Percentiles rank a stretch among this genome's conserved stretches.
These are phyloP conservation scores for Penium margaritaceum DNA, from an alignment of 139 green algal genomes.

Conservation along the genomic window DNA sequence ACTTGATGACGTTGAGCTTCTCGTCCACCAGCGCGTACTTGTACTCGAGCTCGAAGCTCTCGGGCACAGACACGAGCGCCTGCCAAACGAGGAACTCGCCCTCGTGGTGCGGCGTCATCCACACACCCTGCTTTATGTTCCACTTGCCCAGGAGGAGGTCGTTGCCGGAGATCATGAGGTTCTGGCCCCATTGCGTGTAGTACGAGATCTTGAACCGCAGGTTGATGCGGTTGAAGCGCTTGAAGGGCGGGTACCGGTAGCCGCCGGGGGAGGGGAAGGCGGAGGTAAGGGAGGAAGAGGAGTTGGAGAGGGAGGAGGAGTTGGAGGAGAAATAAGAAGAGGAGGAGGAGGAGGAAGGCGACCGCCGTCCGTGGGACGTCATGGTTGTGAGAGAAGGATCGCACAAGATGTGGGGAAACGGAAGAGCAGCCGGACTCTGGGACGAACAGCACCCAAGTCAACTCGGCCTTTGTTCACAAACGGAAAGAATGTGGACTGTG, in stretches of 20 bases:
- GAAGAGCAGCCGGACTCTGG: too few species aligned
- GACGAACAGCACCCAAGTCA: too few species aligned
- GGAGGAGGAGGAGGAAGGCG: neutral
- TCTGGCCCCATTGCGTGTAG: constrained; percentile 40
- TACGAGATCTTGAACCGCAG: constrained; percentile 38
- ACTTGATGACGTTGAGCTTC: constrained; percentile 42
- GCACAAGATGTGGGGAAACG: too few species aligned
- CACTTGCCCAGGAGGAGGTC: constrained; percentile 30
- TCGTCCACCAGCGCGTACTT: constrained; percentile 37
- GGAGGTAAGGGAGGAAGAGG: neutral
- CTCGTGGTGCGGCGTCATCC: constrained; percentile 43
- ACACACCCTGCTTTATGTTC: constrained; percentile 41
- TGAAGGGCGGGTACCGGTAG: constrained; percentile 25
- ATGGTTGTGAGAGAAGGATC: too few species aligned
- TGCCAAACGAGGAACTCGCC: constrained; percentile 42
- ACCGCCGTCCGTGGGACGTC: too few species aligned
- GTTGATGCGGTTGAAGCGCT: constrained; percentile 26
- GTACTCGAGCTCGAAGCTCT: constrained; percentile 35
- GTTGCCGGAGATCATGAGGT: constrained; percentile 39
- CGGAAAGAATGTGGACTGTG: too few species aligned
- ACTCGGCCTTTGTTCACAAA: too few species aligned
- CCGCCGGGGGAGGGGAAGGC: neutral
- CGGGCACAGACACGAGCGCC: constrained; percentile 27
- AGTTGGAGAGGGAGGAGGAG: neutral
- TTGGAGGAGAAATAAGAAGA: neutral